Conservation (phyloP, 2,329 filamentous ascomycete genomes). For the Torrubiellomyces zombiae region DNA sequence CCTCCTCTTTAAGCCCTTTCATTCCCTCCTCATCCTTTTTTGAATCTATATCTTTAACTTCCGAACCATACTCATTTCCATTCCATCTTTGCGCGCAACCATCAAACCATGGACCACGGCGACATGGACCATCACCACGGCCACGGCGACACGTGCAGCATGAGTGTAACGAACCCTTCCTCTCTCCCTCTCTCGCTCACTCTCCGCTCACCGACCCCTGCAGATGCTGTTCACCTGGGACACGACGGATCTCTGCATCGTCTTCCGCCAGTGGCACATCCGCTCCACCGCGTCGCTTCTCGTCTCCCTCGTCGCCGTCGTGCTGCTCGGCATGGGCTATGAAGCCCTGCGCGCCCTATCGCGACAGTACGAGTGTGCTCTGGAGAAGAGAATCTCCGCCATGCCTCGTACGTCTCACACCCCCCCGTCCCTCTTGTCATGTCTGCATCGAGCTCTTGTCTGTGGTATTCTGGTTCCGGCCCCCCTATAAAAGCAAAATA, state of each 20-base stretch:
- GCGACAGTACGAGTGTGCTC: slow-evolving; percentile 54
- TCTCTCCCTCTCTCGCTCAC: neutral
- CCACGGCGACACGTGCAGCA: slow-evolving; percentile 54
- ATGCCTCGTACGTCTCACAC: slow-evolving; percentile 35
- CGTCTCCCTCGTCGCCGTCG: slow-evolving; percentile 66
- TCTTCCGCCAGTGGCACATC: slow-evolving; percentile 86
- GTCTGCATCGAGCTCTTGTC: too few relatives aligned
- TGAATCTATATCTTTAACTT: too few relatives aligned
- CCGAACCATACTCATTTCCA: too few relatives aligned
- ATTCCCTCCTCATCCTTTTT: too few relatives aligned
- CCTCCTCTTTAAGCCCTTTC: too few relatives aligned
- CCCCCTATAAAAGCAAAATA: too few relatives aligned
- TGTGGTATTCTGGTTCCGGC: too few relatives aligned
- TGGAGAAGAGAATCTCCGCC: slow-evolving; percentile 29
- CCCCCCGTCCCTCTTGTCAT: slow-evolving; percentile 1
- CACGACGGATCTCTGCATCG: slow-evolving; percentile 83
- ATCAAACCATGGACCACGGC: slow-evolving; percentile 21
- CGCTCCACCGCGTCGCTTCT: slow-evolving; percentile 57
- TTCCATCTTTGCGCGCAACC: too few relatives aligned
- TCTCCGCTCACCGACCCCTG: slow-evolving; percentile 1
- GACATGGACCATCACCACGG: slow-evolving; percentile 24
- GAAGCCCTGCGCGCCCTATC: slow-evolving; percentile 69
- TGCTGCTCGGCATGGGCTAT: slow-evolving; percentile 78
- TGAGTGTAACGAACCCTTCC: slow-evolving; percentile 50
- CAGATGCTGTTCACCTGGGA: slow-evolving; percentile 99